Base-by-base conservation (phyloP, 2,329 filamentous ascomycete genomes). In the Epichloe coenophiala region DNA sequence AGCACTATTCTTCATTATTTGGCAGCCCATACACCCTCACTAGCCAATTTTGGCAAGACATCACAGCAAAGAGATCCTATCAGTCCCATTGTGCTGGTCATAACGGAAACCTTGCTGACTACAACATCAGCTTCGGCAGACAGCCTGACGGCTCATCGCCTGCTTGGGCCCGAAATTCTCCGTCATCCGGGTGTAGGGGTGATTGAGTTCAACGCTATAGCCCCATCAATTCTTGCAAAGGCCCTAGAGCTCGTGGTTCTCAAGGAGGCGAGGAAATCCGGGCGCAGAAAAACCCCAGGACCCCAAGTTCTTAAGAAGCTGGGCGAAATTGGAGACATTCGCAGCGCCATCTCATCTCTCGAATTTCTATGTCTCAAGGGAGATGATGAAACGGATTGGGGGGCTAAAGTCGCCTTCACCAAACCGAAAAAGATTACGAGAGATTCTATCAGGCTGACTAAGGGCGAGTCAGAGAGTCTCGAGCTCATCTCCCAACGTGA, bases 181-280 rank as follows among this genome's bases (percentile, higher is more conserved):
- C 81, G 84, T 41, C 89, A 97, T 65, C 83, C 87, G 0, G 83
- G 83, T 13, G 82, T 88, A 2, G 81, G 79, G 8, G 73, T 86
- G 5, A 88, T 98, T 56, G 90, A 95, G 56, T 98, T 97, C 69
- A 98, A 98, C 60, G 78, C 86, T 12, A 84, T 98, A 54, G 93
- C 93, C 0, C 83, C 88, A 0, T 93, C 91, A 0, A 78, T 91
- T 41, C 77, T 98, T 60, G 76, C 81, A 12, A 95, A 91, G 66
- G 91, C 91, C 1, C 71, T 98, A 4, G 86, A 93, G 50, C 66
- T 86, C 2, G 76, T 95, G 2, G 78, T 97, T 1, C 75, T 85
- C 58, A 96, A 96, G 64, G 90, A 97, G 65, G 84, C 89, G 1
- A 76, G 83, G 15, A 81, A 82, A 56, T 94, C 88, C 2, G 85